Conservation (phyloP, 2,329 filamentous ascomycete species). For the Colletotrichum musae region DNA sequence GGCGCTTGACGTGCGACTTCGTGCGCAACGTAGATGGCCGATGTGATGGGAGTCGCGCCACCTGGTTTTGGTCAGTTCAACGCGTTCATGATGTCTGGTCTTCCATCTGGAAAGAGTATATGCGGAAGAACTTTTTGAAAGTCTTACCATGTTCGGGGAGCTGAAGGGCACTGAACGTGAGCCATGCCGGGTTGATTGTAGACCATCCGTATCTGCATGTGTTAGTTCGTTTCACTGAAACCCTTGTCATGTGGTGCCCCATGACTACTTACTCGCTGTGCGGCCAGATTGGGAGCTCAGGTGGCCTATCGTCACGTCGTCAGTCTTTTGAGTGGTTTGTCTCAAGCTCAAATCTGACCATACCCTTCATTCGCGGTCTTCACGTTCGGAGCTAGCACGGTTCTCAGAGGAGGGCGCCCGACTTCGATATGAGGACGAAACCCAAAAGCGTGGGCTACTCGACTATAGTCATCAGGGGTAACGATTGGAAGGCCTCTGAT, state of each 20-base stretch:
- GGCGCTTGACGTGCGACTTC: conserved; percentile 47
- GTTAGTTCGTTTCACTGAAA: background rate
- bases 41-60: conserved; percentile 53
- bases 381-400: conserved; percentile 51
- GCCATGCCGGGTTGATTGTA: conserved; percentile 53
- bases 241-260: background rate
- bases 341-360: background rate
- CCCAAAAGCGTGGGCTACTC: conserved; percentile 52
- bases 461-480: conserved; percentile 51
- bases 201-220: conserved; percentile 51
- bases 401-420: conserved; percentile 51
- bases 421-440: conserved; percentile 53
- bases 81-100: background rate
- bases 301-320: conserved; percentile 41
- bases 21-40: conserved; percentile 47
- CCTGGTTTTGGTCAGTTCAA: conserved; percentile 39
- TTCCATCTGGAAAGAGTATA: background rate
- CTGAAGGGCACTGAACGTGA: conserved; percentile 49
- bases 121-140: background rate
- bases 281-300: conserved; percentile 56
- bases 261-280: conserved; percentile 48
- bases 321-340: background rate
- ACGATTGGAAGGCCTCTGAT: conserved; percentile 51
- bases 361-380: conserved; percentile 55
- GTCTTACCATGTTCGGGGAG: conserved; percentile 48